A percentile compares a stretch with the other conserved stretches of the same genome.
phyloP scores from a whole-genome alignment of 345 rosid species.

The Linum tenue region DNA sequence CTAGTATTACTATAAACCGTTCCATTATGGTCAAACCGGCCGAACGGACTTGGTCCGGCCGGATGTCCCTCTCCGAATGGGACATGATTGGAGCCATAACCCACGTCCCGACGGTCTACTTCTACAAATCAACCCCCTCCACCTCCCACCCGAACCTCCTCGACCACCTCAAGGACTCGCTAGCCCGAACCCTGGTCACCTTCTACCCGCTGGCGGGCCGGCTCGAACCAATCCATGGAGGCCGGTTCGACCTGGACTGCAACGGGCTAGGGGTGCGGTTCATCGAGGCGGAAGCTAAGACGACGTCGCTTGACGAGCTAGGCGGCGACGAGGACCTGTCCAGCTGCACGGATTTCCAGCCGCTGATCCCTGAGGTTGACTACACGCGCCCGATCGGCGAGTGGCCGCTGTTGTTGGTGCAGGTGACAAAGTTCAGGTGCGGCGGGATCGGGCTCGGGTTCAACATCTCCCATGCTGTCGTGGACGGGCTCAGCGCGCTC shows the following conservation, averaged over 20 bases:
- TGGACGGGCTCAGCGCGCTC: slow-evolving; percentile 48
- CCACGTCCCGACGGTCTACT: slow-evolving; percentile 53
- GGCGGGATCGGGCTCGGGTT: slow-evolving; percentile 41
- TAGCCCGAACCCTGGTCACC: slow-evolving; percentile 30
- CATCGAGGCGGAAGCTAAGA: slow-evolving; percentile 37
- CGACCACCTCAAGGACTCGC: slow-evolving; percentile 25
- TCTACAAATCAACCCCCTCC: slow-evolving; percentile 25
- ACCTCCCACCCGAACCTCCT: slow-evolving; percentile 15
- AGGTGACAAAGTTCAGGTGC: slow-evolving; percentile 48
- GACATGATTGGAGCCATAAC: slow-evolving; percentile 47
- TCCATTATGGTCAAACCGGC: slow-evolving; percentile 27
- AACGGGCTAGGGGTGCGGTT: slow-evolving; percentile 33
- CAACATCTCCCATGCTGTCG: slow-evolving; percentile 40
- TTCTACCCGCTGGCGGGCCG: slow-evolving; percentile 61
- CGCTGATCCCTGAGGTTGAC: slow-evolving; percentile 37
- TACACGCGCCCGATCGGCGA: slow-evolving; percentile 32
- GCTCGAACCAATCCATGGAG: slow-evolving; percentile 29
- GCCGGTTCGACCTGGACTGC: slow-evolving; percentile 44
- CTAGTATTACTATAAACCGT: neutral
- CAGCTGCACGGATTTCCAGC: slow-evolving; percentile 20
- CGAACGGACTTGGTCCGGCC: slow-evolving; percentile 33
- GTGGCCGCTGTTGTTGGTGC: slow-evolving; percentile 37
- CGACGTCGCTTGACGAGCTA: slow-evolving; percentile 21
- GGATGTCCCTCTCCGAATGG: slow-evolving; percentile 35
- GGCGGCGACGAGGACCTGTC: slow-evolving; percentile 24